These are phyloP conservation scores for Atkinsonella hypoxylon DNA, from an alignment of 2,329 filamentous ascomycete species.

Conservation along the genomic window DNA sequence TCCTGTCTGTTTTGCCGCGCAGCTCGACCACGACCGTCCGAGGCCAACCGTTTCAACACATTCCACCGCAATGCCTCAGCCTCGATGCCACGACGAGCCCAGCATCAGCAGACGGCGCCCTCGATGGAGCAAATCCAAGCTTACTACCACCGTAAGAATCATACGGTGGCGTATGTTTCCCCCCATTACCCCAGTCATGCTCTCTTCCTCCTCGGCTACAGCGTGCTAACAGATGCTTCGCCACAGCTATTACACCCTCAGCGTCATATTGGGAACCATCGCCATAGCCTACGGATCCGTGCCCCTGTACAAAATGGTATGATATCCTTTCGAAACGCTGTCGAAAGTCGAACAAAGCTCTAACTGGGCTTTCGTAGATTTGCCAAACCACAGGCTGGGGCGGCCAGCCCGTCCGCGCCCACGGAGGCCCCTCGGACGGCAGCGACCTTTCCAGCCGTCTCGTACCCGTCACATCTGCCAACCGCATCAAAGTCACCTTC, in stretches of 20 bases:
- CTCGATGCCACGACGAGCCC: slow-evolving; percentile 13
- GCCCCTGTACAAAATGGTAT: slow-evolving; percentile 76
- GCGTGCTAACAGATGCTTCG: not conserved
- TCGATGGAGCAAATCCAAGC: slow-evolving; percentile 52
- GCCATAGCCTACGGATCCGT: slow-evolving; percentile 75
- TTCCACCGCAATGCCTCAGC: slow-evolving; percentile 22
- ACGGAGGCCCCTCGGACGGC: slow-evolving; percentile 38
- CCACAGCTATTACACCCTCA: slow-evolving; percentile 59
- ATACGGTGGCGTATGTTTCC: slow-evolving; percentile 35
- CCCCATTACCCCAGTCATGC: not conserved
- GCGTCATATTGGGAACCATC: slow-evolving; percentile 67
- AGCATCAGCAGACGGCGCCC: slow-evolving; percentile 17
- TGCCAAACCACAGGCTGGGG: slow-evolving; percentile 85
- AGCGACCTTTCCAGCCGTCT: slow-evolving; percentile 64
- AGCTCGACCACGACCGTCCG: slow-evolving; percentile 16
- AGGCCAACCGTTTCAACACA: slow-evolving; percentile 10
- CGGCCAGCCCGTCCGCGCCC: slow-evolving; percentile 80
- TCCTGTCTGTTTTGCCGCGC: slow-evolving; percentile 26
- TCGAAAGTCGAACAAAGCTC: not conserved
- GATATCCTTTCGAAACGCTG: no score
- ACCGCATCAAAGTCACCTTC: slow-evolving; percentile 89
- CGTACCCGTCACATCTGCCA: slow-evolving; percentile 65
- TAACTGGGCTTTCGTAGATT: slow-evolving; percentile 32
- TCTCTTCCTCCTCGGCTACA: not conserved
- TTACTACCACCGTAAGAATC: slow-evolving; percentile 55